These are phyloP conservation scores for Andrographis paniculata DNA, from an alignment of 305 asterid genomes.

Conservation along the genomic window DNA sequence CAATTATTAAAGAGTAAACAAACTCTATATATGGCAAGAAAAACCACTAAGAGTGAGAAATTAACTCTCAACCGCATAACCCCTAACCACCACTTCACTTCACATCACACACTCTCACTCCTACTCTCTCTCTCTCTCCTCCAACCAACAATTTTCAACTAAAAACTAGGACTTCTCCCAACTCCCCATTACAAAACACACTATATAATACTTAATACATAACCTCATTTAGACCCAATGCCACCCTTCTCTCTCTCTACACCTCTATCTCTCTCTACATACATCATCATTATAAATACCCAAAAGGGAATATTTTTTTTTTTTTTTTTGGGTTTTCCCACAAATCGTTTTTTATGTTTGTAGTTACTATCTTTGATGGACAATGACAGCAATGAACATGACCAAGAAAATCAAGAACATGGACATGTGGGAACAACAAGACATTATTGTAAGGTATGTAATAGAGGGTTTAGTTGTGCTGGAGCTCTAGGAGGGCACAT, in stretches of 20 bases:
- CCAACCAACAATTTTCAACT: conserved; percentile 26
- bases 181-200: conserved; percentile 11
- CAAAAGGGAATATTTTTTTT: background rate
- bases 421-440: too few species aligned
- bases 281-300: background rate
- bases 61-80: conserved; percentile 31
- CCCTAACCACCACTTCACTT: conserved; percentile 34
- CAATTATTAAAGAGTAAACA: too few species aligned
- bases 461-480: conserved; percentile 34
- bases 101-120: conserved; percentile 19
- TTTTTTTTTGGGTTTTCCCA: background rate
- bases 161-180: conserved; percentile 53
- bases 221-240: too few species aligned
- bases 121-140: conserved; percentile 19
- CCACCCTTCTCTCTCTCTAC: too few species aligned
- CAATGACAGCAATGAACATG: conserved; percentile 20
- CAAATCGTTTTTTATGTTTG: background rate
- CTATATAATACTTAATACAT: too few species aligned
- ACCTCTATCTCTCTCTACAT: conserved; percentile 19
- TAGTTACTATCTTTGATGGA: conserved; percentile 9
- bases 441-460: conserved; percentile 35
- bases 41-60: conserved; percentile 27
- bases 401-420: conserved; percentile 15
- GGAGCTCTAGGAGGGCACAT: conserved; percentile 58
- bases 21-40: too few species aligned